Evolutionary conservation across 2,329 filamentous ascomycete genomes (phyloP), one percentile per base, ranked within the genome.

Genomic region (Paraconiothyrium sp.): DNA sequence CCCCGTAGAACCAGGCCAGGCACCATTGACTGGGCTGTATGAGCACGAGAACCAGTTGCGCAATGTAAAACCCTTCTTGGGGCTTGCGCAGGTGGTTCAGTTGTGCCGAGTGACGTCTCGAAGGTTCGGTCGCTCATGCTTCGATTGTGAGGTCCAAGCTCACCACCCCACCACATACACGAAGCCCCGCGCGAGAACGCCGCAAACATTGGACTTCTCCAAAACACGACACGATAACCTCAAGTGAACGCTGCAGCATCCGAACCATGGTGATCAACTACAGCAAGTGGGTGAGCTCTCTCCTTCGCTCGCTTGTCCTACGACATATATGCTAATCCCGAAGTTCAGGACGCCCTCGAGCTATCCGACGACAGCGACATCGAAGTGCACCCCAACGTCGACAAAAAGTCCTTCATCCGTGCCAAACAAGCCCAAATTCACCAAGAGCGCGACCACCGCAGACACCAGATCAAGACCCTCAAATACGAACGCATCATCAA

Each of bases 381-480:
- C 72, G 95, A 99, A 82, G 95, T 98, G 55, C 95, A 99, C 80
- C 95, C 95, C 63, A 99, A 99, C 78, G 95, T 99, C 78, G 95
- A 99, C 83, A 99, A 99, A 81, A 89, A 91, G 55, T 98, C 94
- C 63, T 99, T 99, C 81, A 99, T 99, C 79, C 92, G 94, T 68
- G 96, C 95, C 67, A 99, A 99, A 82, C 95, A 98, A 83, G 91
- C 90, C 72, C 94, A 99, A 82, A 99, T 99, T 72, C 95, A 99
- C 79, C 89, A 94, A 75, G 91, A 97, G 78, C 90, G 95, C 58
- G 85, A 89, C 69, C 91, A 96, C 73, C 90, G 95, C 60, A 92
- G 91, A 77, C 89, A 92, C 72, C 90, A 97, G 74, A 98, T 99
- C 77, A 90, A 92, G 72, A 95, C 93, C 7, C 86, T 95, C 70